Percentiles rank a stretch among this genome's conserved stretches.
phyloP scores from a whole-genome alignment of 495 filamentous ascomycete genomes.

The Oleoguttula mirabilis region DNA sequence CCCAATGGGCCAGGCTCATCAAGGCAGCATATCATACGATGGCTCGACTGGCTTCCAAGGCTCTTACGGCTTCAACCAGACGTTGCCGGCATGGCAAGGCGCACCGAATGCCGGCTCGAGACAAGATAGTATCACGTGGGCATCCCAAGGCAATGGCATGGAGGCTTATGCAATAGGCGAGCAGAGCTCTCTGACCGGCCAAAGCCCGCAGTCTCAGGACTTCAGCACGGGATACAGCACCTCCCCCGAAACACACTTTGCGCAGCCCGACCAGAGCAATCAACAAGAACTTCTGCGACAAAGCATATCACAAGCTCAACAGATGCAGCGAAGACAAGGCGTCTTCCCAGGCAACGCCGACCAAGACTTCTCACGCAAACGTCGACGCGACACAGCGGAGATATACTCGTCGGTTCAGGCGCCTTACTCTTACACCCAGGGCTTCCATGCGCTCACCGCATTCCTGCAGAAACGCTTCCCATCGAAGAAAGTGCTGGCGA shows the following conservation, averaged over 20 bases:
- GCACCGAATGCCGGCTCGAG: constrained; percentile 10
- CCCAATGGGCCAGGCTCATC: constrained; percentile 19
- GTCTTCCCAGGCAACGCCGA: constrained; percentile 33
- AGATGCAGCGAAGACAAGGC: constrained; percentile 22
- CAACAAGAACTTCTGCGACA: constrained; percentile 23
- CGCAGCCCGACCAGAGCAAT: constrained; percentile 18
- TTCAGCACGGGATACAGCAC: constrained; percentile 20
- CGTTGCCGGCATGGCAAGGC: constrained; percentile 17
- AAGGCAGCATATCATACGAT: constrained; percentile 15
- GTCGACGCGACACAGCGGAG: constrained; percentile 59
- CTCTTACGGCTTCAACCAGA: constrained; percentile 11
- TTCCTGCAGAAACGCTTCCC: constrained; percentile 69
- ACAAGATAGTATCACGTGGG: constrained; percentile 15
- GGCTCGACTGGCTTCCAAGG: constrained; percentile 9
- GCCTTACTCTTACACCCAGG: constrained; percentile 78
- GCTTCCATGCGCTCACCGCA: constrained; percentile 80
- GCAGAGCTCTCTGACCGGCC: constrained; percentile 49
- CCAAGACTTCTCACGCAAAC: constrained; percentile 36
- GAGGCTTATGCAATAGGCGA: constrained; percentile 59
- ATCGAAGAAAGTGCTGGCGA: constrained; percentile 53
- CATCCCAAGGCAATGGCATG: constrained; percentile 3
- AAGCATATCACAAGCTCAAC: constrained; percentile 24
- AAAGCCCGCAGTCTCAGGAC: constrained; percentile 34
- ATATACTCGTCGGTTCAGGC: constrained; percentile 83
- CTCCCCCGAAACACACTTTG: constrained; percentile 24